A percentile compares a stretch with the other conserved stretches of the same genome.
These are phyloP conservation scores for Picea glauca DNA, from an alignment of 75 land plant species.

Conservation along the genomic window DNA sequence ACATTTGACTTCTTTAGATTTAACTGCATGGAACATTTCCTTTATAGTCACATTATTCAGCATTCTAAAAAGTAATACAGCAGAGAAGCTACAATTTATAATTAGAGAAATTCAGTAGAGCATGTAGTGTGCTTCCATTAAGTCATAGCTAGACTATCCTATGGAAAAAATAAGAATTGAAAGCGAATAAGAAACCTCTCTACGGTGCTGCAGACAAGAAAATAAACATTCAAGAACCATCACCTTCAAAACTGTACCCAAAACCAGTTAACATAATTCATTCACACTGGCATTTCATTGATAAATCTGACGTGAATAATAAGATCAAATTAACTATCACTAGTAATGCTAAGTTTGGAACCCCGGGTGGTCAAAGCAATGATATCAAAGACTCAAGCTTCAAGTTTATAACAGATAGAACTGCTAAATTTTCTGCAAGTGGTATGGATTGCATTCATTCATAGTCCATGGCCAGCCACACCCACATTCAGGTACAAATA, in stretches of 20 bases:
- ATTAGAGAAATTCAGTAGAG: not conserved
- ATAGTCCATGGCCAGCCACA: too few species aligned
- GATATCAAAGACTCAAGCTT: not conserved
- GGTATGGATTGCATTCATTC: not conserved
- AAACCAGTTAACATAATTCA: not conserved
- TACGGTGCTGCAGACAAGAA: not conserved
- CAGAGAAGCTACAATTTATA: not conserved
- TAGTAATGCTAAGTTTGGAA: too few species aligned
- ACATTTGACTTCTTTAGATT: conserved; percentile 23
- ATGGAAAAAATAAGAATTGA: not conserved
- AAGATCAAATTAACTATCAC: not conserved
- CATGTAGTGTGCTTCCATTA: not conserved
- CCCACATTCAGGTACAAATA: too few species aligned
- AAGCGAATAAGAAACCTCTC: not conserved
- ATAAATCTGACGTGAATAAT: not conserved
- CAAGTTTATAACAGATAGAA: not conserved
- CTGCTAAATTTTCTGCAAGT: not conserved
- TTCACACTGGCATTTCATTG: not conserved
- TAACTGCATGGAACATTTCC: conserved; percentile 18
- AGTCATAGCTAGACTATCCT: not conserved
- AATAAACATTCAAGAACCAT: not conserved
- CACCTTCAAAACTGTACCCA: not conserved
- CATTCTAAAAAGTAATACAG: not conserved
- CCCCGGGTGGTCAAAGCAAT: not conserved
- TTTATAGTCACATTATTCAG: not conserved